phyloP scores from a whole-genome alignment of 495 filamentous ascomycete genomes.

The Corynascus novoguineensis region DNA sequence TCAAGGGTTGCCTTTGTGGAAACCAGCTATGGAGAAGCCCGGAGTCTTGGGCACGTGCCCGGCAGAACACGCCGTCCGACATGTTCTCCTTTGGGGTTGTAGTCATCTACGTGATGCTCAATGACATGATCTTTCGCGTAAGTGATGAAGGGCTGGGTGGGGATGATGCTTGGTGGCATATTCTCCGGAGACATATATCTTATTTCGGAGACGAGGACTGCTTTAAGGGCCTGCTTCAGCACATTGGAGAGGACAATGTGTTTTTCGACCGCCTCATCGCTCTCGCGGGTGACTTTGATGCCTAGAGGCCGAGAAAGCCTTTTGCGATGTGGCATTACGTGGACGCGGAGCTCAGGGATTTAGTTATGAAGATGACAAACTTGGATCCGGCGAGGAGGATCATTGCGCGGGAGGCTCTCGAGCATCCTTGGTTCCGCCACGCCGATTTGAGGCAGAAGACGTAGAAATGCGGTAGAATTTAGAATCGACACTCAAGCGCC shows the following conservation, averaged over 20 bases:
- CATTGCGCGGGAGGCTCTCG: constrained; percentile 30
- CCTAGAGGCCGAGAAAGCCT: neutral
- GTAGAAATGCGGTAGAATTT: too few species aligned
- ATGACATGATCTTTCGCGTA: constrained; percentile 11
- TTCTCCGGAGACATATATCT: neutral
- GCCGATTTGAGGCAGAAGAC: too few species aligned
- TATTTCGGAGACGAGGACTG: neutral
- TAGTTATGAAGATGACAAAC: constrained; percentile 23
- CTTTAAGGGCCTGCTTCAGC: constrained; percentile 9
- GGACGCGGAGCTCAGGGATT: constrained; percentile 19
- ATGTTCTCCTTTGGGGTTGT: constrained; percentile 35
- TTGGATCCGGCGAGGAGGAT: constrained; percentile 28
- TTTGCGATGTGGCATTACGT: constrained; percentile 8
- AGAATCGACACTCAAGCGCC: too few species aligned
- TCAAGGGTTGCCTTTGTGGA: constrained; percentile 29
- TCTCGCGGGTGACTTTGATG: neutral
- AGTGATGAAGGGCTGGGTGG: neutral
- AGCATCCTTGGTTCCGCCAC: constrained; percentile 31
- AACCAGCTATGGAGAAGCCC: constrained; percentile 40
- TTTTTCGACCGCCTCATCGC: neutral
- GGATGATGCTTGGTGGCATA: neutral
- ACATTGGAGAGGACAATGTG: neutral
- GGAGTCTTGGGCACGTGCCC: constrained; percentile 31
- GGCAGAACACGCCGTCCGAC: constrained; percentile 32
- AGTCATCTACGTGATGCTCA: constrained; percentile 22